A percentile compares a stretch with the other conserved stretches of the same genome.
Evolutionary conservation across 2,329 filamentous ascomycete genomes (phyloP).

Genomic region (Leptographium radiaticola): DNA sequence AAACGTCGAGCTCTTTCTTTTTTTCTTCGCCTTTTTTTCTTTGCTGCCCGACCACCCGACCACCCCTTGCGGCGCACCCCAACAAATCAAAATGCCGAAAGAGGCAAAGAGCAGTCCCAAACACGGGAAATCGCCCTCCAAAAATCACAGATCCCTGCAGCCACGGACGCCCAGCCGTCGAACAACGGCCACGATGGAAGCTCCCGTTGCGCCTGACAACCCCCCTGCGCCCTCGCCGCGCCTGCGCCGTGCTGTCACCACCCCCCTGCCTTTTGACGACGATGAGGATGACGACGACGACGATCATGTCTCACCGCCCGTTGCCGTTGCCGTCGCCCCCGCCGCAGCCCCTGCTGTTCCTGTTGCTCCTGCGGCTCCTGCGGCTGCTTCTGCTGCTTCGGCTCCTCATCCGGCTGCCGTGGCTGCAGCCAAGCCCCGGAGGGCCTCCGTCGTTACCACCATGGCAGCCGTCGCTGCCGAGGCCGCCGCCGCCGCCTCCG

Average conservation of each 20-base stretch:
- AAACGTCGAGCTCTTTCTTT: neutral
- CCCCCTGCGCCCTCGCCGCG: neutral
- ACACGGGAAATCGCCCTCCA: neutral
- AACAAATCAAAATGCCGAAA: neutral
- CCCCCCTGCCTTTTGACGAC: neutral
- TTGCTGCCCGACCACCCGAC: neutral
- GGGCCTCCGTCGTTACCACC: neutral
- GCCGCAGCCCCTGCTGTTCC: neutral
- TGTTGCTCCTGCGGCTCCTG: neutral
- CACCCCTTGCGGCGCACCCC: neutral
- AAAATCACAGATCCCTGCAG: neutral
- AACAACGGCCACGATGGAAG: neutral
- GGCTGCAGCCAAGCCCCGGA: neutral
- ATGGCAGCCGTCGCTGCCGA: conserved; percentile 6
- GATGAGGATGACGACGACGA: neutral
- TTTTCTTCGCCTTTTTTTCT: neutral
- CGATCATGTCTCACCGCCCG: neutral
- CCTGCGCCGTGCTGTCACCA: neutral
- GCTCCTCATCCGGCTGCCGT: too few relatives aligned
- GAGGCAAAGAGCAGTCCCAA: neutral
- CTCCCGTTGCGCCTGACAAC: neutral
- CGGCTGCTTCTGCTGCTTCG: neutral
- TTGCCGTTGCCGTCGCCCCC: neutral
- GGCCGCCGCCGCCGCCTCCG: conserved; percentile 7
- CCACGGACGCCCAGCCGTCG: neutral